Percentiles rank a stretch among this genome's conserved stretches.
Conservation (phyloP, 129 eudicot species). For the Calendula officinalis region DNA sequence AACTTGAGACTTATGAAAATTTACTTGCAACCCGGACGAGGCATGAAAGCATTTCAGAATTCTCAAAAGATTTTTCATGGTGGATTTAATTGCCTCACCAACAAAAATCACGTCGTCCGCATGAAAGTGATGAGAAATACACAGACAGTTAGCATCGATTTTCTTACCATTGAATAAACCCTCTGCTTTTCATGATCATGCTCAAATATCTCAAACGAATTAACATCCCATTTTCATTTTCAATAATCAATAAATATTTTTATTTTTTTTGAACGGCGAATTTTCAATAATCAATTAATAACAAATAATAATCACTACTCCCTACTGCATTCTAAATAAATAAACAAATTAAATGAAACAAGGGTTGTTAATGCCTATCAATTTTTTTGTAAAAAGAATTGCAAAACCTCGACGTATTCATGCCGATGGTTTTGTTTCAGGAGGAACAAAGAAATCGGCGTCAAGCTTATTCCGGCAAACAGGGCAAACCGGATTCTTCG, state of each 20-base stretch:
- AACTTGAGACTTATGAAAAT: too few species aligned
- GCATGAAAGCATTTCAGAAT: too few species aligned
- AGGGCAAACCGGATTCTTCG: slow-evolving; percentile 71
- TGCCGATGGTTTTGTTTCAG: slow-evolving; percentile 51
- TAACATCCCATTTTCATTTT: background rate
- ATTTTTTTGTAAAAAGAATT: background rate
- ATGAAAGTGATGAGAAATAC: too few species aligned
- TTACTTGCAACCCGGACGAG: too few species aligned
- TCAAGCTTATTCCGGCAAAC: slow-evolving; percentile 67
- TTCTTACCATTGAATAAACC: too few species aligned
- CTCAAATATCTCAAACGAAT: background rate
- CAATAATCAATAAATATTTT: too few species aligned
- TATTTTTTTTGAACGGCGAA: too few species aligned
- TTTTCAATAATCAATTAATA: slow-evolving; percentile 26
- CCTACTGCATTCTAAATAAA: slow-evolving; percentile 3
- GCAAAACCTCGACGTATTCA: background rate
- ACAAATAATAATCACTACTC: slow-evolving; percentile 9
- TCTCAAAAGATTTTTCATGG: too few species aligned
- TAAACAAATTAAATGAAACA: slow-evolving; percentile 1
- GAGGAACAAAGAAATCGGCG: slow-evolving; percentile 36
- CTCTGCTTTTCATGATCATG: background rate
- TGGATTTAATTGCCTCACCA: too few species aligned
- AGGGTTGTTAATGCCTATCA: background rate
- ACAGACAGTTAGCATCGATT: too few species aligned
- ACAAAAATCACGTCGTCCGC: too few species aligned